Evolutionary conservation across 768 basidiomycete species (phyloP).

Genomic region (Sarcodon aspratus): DNA sequence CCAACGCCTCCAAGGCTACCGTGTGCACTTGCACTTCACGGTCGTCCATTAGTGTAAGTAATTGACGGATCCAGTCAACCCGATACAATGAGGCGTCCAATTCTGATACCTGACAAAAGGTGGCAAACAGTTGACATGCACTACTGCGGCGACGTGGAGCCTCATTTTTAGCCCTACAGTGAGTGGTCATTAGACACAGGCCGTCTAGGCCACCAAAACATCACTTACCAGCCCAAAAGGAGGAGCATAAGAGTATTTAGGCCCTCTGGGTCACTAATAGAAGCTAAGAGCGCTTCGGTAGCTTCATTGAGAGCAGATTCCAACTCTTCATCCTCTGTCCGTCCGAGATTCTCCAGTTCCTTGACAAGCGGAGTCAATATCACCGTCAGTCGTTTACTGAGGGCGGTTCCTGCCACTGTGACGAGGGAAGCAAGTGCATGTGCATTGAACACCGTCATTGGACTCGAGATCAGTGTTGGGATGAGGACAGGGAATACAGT

Average conservation of each 20-base stretch:
- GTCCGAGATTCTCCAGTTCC: constrained; percentile 51
- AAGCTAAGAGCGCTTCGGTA: constrained; percentile 58
- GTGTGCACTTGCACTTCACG: constrained; percentile 61
- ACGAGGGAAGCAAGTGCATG: constrained; percentile 85
- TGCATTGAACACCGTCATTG: constrained; percentile 93
- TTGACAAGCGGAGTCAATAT: constrained; percentile 75
- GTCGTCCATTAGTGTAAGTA: constrained; percentile 79
- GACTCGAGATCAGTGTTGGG: constrained; percentile 80
- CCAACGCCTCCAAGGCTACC: constrained; percentile 75
- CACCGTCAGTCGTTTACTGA: constrained; percentile 71
- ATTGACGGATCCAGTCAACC: constrained; percentile 88
- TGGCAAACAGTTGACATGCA: constrained; percentile 65
- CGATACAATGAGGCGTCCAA: constrained; percentile 80
- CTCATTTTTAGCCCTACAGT: constrained; percentile 67
- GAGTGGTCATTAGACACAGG: neutral
- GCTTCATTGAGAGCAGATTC: constrained; percentile 63
- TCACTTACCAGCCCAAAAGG: constrained; percentile 73
- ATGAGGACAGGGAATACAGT: constrained; percentile 97
- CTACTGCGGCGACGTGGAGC: constrained; percentile 61
- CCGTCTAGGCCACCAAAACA: neutral
- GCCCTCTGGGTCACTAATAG: constrained; percentile 80
- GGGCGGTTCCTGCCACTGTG: constrained; percentile 83
- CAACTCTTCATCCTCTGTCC: constrained; percentile 55
- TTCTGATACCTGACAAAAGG: constrained; percentile 76
- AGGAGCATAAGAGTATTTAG: constrained; percentile 83